Evolutionary conservation across 1,284 basidiomycete genomes (phyloP), one percentile per base, ranked within the genome.

Genomic region (Hypsizygus ulmarius): DNA sequence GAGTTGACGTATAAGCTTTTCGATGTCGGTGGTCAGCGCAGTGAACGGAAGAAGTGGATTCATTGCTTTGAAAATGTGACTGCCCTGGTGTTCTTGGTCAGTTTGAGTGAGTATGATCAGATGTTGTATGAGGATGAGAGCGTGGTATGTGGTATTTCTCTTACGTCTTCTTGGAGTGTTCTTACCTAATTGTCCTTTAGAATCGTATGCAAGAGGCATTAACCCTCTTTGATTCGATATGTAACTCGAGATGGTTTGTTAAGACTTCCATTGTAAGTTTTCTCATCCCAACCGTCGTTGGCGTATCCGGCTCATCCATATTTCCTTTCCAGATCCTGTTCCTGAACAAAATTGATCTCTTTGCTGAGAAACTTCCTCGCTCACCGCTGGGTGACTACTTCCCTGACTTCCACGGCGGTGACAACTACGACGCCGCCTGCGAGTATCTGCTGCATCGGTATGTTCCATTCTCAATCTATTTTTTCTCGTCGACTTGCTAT

Each of bases 11-110:
- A 96, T 74, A 87, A 88, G 60, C 70, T 97, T 29, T 93, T 97
- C 66, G 93, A 97, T 69, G 93, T 97, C 43, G 94, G 95, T 57
- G 96, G 95, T 16, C 96, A 97, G 71, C 77, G 96, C 53, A 90
- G 84, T 51, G 95, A 97, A 66, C 82, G 93, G 19, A 94, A 95
- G 67, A 96, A 97, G 72, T 94, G 93, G 92, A 91, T 94, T 30
- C 91, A 93, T 68, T 93, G 91, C 67, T 99, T 99, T 66, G 94
- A 97, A 73, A 95, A 95, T 62, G 94, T 97, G 46, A 97, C 93
- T 0, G 93, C 93, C 3, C 79, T 98, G 62, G 85, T 98, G 41
- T 98, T 98, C 77, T 71, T 98, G 46, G 94, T 96, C 55, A 86
- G 84, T 57, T 72, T 98, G 64, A 91, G 87, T 67, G 95, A 97